Percentiles rank a stretch among this genome's conserved stretches.
Evolutionary conservation across 768 basidiomycete species (phyloP).

Genomic region (Podaxis sp.): DNA sequence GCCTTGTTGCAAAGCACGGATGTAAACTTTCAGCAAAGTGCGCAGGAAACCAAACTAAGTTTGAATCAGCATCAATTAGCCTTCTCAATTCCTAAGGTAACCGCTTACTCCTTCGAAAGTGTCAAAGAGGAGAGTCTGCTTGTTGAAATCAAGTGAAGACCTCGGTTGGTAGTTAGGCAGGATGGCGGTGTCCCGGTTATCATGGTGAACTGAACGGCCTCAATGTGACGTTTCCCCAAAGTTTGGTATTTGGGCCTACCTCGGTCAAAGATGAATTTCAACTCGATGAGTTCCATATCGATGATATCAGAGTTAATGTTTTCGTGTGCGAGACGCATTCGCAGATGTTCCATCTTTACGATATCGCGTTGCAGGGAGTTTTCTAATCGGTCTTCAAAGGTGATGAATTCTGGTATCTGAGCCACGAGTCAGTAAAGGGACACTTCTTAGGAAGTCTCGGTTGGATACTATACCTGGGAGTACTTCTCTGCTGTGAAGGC

Average conservation of each 20-base stretch:
- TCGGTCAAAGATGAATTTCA: constrained; percentile 81
- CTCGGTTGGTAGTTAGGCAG: constrained; percentile 78
- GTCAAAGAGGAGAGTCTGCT: constrained; percentile 69
- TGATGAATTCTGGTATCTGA: constrained; percentile 82
- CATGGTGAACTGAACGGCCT: constrained; percentile 61
- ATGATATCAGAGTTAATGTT: constrained; percentile 66
- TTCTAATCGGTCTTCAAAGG: constrained; percentile 78
- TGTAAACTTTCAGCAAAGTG: constrained; percentile 74
- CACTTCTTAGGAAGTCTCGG: not conserved
- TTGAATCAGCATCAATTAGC: constrained; percentile 3
- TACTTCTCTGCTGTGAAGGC: constrained; percentile 83
- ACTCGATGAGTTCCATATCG: constrained; percentile 81
- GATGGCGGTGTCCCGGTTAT: constrained; percentile 85
- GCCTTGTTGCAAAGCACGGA: constrained; percentile 72
- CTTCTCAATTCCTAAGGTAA: not conserved
- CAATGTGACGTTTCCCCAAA: not conserved
- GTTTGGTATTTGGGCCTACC: constrained; percentile 38
- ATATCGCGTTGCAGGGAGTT: constrained; percentile 85
- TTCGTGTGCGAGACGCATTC: constrained; percentile 82
- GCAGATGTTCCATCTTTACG: constrained; percentile 79
- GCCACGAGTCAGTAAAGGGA: not conserved
- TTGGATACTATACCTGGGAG: constrained; percentile 54
- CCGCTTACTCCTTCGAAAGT: constrained; percentile 60
- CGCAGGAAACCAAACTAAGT: constrained; percentile 69
- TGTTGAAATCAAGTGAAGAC: constrained; percentile 48